phyloP scores from a whole-genome alignment of 176 grass and related monocot species.

The Bromus sterilis region DNA sequence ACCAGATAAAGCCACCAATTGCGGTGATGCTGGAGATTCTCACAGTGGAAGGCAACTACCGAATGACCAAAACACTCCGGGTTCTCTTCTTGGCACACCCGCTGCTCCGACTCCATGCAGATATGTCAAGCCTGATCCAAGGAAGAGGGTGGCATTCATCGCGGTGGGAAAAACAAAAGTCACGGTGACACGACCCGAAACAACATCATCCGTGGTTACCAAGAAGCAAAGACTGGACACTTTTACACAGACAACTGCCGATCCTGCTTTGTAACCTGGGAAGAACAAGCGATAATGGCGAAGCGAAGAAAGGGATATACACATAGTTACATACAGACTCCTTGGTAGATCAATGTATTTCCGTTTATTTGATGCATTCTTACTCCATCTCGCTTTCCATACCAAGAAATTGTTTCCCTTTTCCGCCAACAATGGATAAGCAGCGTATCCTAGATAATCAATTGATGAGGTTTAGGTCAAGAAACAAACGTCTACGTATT shows the following conservation, averaged over 20 bases:
- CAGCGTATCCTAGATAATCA: neutral
- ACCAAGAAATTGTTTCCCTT: neutral
- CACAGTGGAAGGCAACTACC: neutral
- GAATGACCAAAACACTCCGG: neutral
- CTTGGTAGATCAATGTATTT: neutral
- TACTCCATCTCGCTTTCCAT: neutral
- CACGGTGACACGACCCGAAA: neutral
- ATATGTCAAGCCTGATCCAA: constrained; percentile 22
- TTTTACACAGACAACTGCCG: neutral
- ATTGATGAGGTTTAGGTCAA: neutral
- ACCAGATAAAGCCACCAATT: constrained; percentile 2
- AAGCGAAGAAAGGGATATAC: neutral
- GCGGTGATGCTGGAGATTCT: neutral
- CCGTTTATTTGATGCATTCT: neutral
- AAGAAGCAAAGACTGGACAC: constrained; percentile 44
- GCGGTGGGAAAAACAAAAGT: constrained; percentile 31
- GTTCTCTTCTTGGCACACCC: neutral
- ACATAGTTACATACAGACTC: neutral
- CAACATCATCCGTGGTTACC: neutral
- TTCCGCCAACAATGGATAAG: neutral
- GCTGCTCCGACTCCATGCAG: neutral
- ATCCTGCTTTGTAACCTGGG: neutral
- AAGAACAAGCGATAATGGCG: neutral
- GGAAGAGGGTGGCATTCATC: constrained; percentile 49
- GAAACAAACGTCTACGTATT: too few relatives aligned